phyloP scores from a whole-genome alignment of 2,329 filamentous ascomycete genomes.

The Fusarium penzigii region DNA sequence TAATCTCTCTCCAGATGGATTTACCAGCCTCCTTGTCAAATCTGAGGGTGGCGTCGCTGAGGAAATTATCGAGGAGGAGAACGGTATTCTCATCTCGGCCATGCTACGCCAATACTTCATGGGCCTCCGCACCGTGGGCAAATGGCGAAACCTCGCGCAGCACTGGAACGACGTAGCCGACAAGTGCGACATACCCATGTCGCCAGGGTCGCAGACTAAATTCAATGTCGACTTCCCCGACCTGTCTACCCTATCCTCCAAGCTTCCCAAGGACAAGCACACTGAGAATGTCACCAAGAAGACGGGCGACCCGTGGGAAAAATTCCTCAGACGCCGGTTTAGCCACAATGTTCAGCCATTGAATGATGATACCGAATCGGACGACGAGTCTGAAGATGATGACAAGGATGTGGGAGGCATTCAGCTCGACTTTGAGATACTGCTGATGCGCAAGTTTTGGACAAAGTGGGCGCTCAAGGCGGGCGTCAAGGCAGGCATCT shows the following conservation, averaged over 20 bases:
- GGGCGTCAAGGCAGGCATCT: conserved; percentile 56
- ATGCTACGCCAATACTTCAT: conserved; percentile 91
- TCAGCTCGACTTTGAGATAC: conserved; percentile 55
- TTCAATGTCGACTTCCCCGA: conserved; percentile 22
- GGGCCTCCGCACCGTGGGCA: conserved; percentile 76
- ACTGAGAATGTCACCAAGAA: conserved; percentile 20
- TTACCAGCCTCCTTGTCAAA: conserved; percentile 71
- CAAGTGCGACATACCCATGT: conserved; percentile 54
- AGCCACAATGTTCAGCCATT: conserved; percentile 36
- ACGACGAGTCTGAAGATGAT: conserved; percentile 13
- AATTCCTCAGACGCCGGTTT: conserved; percentile 38
- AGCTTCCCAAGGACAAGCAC: conserved; percentile 20
- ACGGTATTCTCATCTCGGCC: conserved; percentile 81
- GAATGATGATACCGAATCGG: conserved; percentile 39
- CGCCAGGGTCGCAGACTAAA: conserved; percentile 29
- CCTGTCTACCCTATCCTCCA: conserved; percentile 23
- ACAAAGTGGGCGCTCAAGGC: conserved; percentile 72
- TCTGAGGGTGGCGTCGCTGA: conserved; percentile 75
- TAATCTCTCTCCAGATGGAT: conserved; percentile 62
- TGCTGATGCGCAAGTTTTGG: conserved; percentile 68
- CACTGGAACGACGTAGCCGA: conserved; percentile 70
- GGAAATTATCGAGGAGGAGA: conserved; percentile 82
- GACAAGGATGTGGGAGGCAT: conserved; percentile 40
- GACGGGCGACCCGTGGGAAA: conserved; percentile 35
- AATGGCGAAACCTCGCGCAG: conserved; percentile 72